These are phyloP conservation scores for Graphilbum fragrans DNA, from an alignment of 2,329 filamentous ascomycete genomes.

Conservation along the genomic window DNA sequence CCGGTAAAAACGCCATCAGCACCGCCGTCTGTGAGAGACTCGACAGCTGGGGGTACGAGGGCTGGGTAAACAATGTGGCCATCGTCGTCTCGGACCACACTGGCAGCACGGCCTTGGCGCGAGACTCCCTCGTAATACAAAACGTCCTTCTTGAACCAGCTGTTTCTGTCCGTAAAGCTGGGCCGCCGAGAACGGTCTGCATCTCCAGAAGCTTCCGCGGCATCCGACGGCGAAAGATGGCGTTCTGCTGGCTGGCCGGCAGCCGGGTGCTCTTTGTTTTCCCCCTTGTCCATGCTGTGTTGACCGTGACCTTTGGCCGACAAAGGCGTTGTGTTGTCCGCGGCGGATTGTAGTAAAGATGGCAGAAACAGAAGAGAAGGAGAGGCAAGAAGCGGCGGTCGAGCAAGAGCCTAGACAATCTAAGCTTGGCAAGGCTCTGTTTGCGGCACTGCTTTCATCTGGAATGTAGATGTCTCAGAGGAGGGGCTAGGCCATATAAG, in stretches of 20 bases:
- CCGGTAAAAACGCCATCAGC: not conserved
- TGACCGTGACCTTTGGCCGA: no score
- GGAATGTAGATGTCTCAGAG: no score
- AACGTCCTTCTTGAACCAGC: not conserved
- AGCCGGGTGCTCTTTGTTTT: not conserved
- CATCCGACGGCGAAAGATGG: no score
- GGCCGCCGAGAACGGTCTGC: no score
- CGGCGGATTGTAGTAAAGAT: no score
- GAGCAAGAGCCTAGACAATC: no score
- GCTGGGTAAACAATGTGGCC: constrained; percentile 20
- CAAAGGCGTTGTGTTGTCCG: no score
- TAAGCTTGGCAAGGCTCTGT: not conserved
- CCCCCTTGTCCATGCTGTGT: not conserved
- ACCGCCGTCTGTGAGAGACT: constrained; percentile 3
- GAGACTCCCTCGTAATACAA: constrained; percentile 16
- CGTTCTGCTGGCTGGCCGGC: no score
- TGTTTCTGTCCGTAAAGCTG: not conserved
- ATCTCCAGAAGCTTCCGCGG: no score
- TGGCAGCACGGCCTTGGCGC: constrained; percentile 14
- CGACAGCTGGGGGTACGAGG: constrained; percentile 17
- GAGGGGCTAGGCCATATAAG: no score
- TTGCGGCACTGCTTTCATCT: no score
- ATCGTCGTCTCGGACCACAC: constrained; percentile 18
- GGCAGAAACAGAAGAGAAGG: not conserved
- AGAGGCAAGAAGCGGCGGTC: no score